Evolutionary conservation across 225 moss, liverwort and hornwort genomes (phyloP).

Genomic region (Marchantia polymorpha): DNA sequence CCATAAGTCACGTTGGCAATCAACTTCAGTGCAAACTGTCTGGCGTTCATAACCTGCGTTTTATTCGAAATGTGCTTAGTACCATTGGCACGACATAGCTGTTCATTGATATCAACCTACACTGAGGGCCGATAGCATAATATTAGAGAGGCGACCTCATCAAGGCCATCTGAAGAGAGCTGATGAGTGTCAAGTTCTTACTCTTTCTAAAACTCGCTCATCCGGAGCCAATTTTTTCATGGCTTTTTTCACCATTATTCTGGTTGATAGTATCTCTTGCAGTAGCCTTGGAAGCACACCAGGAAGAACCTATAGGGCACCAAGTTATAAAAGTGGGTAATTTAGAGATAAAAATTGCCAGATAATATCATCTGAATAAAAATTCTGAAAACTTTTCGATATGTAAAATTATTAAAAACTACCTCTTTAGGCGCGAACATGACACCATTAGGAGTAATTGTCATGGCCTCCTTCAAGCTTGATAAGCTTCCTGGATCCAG

Average conservation of each 20-base stretch:
- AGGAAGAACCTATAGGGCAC: slow-evolving; percentile 61
- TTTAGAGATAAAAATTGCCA: background rate
- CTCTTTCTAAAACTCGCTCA: slow-evolving; percentile 84
- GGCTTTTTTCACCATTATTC: slow-evolving; percentile 98
- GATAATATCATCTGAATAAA: background rate
- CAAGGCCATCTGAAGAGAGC: too few relatives aligned
- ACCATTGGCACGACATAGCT: background rate
- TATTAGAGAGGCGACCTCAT: too few relatives aligned
- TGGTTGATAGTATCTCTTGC: slow-evolving; percentile 86
- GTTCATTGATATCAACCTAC: too few relatives aligned
- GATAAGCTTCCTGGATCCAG: slow-evolving; percentile 59
- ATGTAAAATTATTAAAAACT: background rate
- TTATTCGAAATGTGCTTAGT: background rate
- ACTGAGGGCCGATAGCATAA: too few relatives aligned
- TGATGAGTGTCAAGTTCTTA: slow-evolving; percentile 23
- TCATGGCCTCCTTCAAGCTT: slow-evolving; percentile 78
- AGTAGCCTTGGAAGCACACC: slow-evolving; percentile 91
- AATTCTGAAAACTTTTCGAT: background rate
- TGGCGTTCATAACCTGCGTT: slow-evolving; percentile 83
- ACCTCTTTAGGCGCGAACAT: slow-evolving; percentile 86
- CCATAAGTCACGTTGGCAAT: slow-evolving; percentile 99
- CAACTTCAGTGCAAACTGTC: slow-evolving; percentile 95
- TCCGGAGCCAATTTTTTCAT: slow-evolving; percentile 86
- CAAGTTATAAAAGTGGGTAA: background rate
- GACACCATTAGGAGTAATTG: slow-evolving; percentile 86